These are phyloP conservation scores for Aphanomyces invadans DNA, from an alignment of 352 stramenopile species.

Conservation along the genomic window DNA sequence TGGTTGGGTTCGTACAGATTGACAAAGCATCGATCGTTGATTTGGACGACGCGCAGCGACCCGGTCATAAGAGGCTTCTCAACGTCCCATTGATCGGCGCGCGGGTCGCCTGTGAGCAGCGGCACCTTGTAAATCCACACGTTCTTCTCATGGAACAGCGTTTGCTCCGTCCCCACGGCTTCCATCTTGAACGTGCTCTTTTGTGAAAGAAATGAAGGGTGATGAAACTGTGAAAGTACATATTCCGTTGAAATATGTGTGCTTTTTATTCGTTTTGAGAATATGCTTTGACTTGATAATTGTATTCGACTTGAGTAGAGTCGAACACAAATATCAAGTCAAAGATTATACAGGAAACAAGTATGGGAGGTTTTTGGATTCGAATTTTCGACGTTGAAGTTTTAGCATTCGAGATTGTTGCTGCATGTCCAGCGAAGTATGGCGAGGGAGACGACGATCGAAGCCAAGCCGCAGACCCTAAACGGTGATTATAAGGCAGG, in stretches of 20 bases:
- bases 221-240: not conserved
- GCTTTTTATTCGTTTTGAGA: not conserved
- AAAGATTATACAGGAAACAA: no score
- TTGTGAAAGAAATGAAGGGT: not conserved
- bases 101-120: conserved; percentile 60
- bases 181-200: not conserved
- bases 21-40: conserved; percentile 61
- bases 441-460: not conserved
- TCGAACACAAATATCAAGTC: no score
- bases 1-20: conserved; percentile 62
- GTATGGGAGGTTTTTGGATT: no score
- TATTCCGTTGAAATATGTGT: not conserved
- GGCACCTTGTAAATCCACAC: conserved; percentile 86
- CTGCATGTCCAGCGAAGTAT: not conserved
- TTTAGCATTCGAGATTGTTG: no score
- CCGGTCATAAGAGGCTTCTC: conserved; percentile 78
- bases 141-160: conserved; percentile 60
- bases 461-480: conserved; percentile 2
- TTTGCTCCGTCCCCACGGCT: conserved; percentile 40
- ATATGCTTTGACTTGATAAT: not conserved
- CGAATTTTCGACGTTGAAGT: no score
- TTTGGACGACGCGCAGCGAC: conserved; percentile 55
- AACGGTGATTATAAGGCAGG: not conserved
- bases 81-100: conserved; percentile 72
- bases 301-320: no score